These are phyloP conservation scores for Reutealis trisperma DNA, from an alignment of 345 rosid genomes.

Conservation along the genomic window DNA sequence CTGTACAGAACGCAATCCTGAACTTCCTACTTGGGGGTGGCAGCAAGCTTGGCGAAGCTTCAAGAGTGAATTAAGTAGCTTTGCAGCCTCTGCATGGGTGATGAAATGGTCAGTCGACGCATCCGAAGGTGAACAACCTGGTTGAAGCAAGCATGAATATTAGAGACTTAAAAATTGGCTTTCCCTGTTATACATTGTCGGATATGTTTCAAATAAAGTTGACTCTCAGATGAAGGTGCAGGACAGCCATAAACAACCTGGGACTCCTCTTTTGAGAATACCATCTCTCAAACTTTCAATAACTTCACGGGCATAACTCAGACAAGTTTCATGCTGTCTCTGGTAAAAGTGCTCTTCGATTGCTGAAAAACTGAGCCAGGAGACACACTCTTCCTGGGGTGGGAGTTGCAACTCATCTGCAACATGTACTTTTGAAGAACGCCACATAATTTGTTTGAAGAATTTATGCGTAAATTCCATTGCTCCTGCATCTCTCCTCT, in stretches of 20 bases:
- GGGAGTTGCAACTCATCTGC: slow-evolving; percentile 94
- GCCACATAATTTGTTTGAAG: slow-evolving; percentile 94
- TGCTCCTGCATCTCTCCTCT: slow-evolving; percentile 71
- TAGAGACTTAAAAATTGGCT: slow-evolving; percentile 4
- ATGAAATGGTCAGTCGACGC: slow-evolving; percentile 49
- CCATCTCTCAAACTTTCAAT: slow-evolving; percentile 74
- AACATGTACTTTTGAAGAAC: slow-evolving; percentile 83
- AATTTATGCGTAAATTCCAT: slow-evolving; percentile 74
- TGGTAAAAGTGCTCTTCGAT: slow-evolving; percentile 92
- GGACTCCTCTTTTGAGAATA: slow-evolving; percentile 64
- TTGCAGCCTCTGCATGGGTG: slow-evolving; percentile 82
- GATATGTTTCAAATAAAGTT: slow-evolving; percentile 10
- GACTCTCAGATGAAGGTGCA: slow-evolving; percentile 29
- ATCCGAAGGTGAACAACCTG: slow-evolving; percentile 53
- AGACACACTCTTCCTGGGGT: slow-evolving; percentile 85
- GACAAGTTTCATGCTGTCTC: slow-evolving; percentile 96
- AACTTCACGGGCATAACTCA: slow-evolving; percentile 87
- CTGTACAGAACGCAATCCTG: slow-evolving; percentile 87
- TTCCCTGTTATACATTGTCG: not conserved
- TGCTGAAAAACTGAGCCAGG: slow-evolving; percentile 88
- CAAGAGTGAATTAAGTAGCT: slow-evolving; percentile 84
- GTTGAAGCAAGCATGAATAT: slow-evolving; percentile 13
- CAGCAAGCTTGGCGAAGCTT: slow-evolving; percentile 99
- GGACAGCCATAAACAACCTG: slow-evolving; percentile 42
- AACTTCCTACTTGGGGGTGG: slow-evolving; percentile 99